Base-by-base conservation (phyloP, 164 flowering plant species). In the Piper longum region DNA sequence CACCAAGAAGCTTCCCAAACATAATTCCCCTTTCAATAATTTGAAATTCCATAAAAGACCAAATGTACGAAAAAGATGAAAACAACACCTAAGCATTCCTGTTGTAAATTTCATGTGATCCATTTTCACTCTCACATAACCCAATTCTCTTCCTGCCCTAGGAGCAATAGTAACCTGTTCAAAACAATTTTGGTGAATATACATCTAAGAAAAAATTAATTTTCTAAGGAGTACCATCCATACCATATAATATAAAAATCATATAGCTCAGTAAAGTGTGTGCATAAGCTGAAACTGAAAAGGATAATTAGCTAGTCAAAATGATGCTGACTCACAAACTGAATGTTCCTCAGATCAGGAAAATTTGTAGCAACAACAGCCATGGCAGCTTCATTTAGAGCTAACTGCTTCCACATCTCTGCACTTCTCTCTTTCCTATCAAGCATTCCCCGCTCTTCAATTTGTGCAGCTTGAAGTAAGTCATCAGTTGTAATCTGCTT, bases 301-400 rank as follows among this genome's bases (percentile, higher is more conserved):
- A 60, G 42, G 5, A 11, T 39, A 60, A 60, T 11, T 42, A 60
- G 17, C 8, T 4, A 17, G 7, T 17, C 2, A n/a, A 26, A 60
- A 48, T 41, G 17, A 60, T 7, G 41, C 19, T 26, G 59, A 26
- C 52, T 56, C 86, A 92, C 98, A 81, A 87, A 92, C 73, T 92
- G 96, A 73, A 92, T 82, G 64, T 86, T 87, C 62, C 70, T 83
- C 16, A 82, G 72, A 64, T 87, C 96, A 44, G 91, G 96, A 74
- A 89, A 89, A 73, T 92, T 92, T 62, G 81, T 83, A 72, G 93
- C 91, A 5, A 78, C 93, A 45, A 88, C 88, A 67, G 96, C 96
- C 87, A 85, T 81, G 63, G 98, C 86, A 52, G 96, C 96, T 85
- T 89, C 93, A 82, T 92, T 86, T 40, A 89, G 77, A 62, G 98